Conservation (phyloP, 1,284 basidiomycete species). For the Xerocomus cyaneibrunnescens region DNA sequence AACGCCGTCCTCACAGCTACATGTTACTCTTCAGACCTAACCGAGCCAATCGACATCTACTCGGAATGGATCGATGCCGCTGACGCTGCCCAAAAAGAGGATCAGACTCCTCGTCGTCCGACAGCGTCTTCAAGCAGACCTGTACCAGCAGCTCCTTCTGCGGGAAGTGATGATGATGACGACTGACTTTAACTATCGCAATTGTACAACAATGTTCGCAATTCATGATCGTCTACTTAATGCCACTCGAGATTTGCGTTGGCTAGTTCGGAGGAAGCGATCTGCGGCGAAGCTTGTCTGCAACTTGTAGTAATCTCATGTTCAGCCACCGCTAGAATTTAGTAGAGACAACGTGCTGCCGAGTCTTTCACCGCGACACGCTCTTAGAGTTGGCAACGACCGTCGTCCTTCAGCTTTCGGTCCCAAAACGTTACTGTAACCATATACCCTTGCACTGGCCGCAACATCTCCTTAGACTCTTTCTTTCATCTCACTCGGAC, state of each 20-base stretch:
- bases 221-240: constrained; percentile 3
- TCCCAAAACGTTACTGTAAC: constrained; percentile 2
- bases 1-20: constrained; percentile 16
- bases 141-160: constrained; percentile 35
- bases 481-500: constrained; percentile 23
- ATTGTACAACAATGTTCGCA: constrained; percentile 28
- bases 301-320: constrained; percentile 11
- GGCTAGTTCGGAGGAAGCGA: constrained; percentile 5
- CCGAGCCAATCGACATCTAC: constrained; percentile 88
- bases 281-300: constrained; percentile 2
- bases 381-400: constrained; percentile 9
- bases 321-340: constrained; percentile 35
- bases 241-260: constrained; percentile 1
- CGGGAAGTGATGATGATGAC: constrained; percentile 48
- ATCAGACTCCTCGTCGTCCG: constrained; percentile 48
- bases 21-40: constrained; percentile 53
- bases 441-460: constrained; percentile 23
- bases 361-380: constrained; percentile 22
- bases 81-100: constrained; percentile 74
- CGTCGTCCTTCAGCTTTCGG: constrained; percentile 11
- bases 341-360: constrained; percentile 17
- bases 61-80: constrained; percentile 92
- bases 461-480: constrained; percentile 11
- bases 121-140: constrained; percentile 60
- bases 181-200: constrained; percentile 30